Conservation (phyloP, 352 stramenopile genomes). For the Globisporangium cederbergense region DNA sequence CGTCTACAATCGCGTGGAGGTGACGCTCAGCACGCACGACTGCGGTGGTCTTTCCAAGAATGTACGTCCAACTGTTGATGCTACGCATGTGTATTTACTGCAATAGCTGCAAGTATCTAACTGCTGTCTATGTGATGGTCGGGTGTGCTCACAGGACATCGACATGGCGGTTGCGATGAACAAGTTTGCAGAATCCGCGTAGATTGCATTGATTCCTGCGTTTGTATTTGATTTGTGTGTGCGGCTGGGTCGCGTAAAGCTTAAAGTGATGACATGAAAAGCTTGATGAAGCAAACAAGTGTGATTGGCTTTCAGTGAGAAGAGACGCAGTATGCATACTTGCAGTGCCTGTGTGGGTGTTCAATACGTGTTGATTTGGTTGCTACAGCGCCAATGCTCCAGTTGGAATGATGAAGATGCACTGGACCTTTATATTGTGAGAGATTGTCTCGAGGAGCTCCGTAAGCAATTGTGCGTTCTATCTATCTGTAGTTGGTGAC, state of each 20-base stretch:
- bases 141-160: constrained; percentile 36
- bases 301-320: neutral
- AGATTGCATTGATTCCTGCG: neutral
- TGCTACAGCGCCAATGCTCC: neutral
- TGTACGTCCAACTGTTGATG: constrained; percentile 21
- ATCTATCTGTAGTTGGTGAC: constrained; percentile 50
- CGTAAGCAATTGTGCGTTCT: neutral
- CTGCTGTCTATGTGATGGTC: neutral
- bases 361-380: neutral
- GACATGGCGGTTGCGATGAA: constrained; percentile 75
- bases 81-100: neutral
- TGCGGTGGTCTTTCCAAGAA: constrained; percentile 92
- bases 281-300: neutral
- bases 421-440: neutral
- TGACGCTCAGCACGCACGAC: constrained; percentile 97
- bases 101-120: neutral
- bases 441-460: neutral
- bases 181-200: constrained; percentile 36
- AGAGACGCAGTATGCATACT: neutral
- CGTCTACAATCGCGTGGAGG: constrained; percentile 96
- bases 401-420: neutral
- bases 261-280: neutral
- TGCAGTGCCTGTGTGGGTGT: neutral
- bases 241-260: neutral
- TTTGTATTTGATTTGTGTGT: constrained; percentile 8